Conservation (phyloP, 345 rosid species). For the Lagerstroemia speciosa region DNA sequence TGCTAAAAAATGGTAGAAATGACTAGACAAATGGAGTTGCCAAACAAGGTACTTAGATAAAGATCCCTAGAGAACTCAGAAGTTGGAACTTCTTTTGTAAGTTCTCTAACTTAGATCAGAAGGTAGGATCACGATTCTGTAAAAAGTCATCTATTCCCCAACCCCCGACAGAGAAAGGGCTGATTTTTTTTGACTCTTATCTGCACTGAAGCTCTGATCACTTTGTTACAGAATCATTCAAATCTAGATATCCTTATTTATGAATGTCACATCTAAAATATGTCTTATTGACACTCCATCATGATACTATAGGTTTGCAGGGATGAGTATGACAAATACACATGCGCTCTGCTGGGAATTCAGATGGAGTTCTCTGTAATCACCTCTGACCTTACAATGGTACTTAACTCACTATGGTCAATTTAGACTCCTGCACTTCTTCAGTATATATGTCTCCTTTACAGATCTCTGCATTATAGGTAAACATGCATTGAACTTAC, state of each 20-base stretch:
- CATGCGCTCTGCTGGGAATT: slow-evolving; percentile 73
- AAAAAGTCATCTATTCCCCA: background rate
- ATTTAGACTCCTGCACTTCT: background rate
- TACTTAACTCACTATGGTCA: slow-evolving; percentile 14
- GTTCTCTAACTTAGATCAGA: background rate
- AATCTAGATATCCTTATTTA: background rate
- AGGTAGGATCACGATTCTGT: background rate
- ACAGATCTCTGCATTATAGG: background rate
- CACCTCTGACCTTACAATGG: slow-evolving; percentile 77
- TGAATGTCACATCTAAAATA: background rate
- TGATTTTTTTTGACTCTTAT: background rate
- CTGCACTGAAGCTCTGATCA: background rate
- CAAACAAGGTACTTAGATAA: too few relatives aligned
- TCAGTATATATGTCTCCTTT: background rate
- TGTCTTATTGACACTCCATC: background rate
- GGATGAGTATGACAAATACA: slow-evolving; percentile 75
- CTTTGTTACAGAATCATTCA: background rate
- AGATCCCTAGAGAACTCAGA: too few relatives aligned
- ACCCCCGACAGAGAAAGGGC: background rate
- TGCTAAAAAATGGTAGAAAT: background rate
- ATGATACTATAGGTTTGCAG: slow-evolving; percentile 58
- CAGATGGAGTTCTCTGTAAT: slow-evolving; percentile 73
- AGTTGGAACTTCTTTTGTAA: background rate
- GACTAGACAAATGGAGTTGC: background rate
- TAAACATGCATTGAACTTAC: background rate